Conservation (phyloP, 768 basidiomycete species). For the Tulasnella sp. region DNA sequence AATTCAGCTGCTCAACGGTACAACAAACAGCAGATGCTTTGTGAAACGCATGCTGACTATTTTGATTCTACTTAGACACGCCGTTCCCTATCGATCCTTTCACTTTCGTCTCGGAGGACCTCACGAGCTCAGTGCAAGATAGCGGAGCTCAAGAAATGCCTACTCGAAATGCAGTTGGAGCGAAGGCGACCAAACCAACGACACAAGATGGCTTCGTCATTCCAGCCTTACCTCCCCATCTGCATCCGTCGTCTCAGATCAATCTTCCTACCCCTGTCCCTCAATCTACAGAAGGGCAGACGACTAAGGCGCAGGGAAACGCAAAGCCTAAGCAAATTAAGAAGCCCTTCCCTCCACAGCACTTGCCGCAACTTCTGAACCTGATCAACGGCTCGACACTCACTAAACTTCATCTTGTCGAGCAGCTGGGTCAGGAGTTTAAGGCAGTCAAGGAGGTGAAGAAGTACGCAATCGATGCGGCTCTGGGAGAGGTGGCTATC, state of each 20-base stretch:
- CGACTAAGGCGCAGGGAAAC: conserved; percentile 16
- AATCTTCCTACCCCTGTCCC: neutral
- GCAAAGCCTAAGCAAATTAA: conserved; percentile 20
- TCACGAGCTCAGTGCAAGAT: conserved; percentile 25
- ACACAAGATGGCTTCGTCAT: conserved; percentile 10
- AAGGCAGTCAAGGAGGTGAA: conserved; percentile 30
- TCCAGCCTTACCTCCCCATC: conserved; percentile 25
- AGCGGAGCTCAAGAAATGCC: conserved; percentile 20
- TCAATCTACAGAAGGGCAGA: conserved; percentile 10
- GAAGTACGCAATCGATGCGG: conserved; percentile 75
- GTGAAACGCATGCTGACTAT: neutral
- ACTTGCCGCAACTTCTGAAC: conserved; percentile 58
- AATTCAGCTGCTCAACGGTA: conserved; percentile 79
- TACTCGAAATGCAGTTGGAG: conserved; percentile 20
- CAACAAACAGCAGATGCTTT: conserved; percentile 18
- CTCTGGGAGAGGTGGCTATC: conserved; percentile 54
- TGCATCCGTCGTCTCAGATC: conserved; percentile 6
- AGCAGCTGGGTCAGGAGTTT: conserved; percentile 59
- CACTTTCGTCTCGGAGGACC: conserved; percentile 45
- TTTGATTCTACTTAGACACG: conserved; percentile 39
- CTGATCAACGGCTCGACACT: conserved; percentile 55
- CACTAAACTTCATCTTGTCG: conserved; percentile 43
- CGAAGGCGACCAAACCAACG: conserved; percentile 20
- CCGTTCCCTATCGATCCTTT: conserved; percentile 70
- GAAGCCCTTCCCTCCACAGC: conserved; percentile 12